These are phyloP conservation scores for Eucalyptus caleyi DNA, from an alignment of 345 rosid species.

Conservation along the genomic window DNA sequence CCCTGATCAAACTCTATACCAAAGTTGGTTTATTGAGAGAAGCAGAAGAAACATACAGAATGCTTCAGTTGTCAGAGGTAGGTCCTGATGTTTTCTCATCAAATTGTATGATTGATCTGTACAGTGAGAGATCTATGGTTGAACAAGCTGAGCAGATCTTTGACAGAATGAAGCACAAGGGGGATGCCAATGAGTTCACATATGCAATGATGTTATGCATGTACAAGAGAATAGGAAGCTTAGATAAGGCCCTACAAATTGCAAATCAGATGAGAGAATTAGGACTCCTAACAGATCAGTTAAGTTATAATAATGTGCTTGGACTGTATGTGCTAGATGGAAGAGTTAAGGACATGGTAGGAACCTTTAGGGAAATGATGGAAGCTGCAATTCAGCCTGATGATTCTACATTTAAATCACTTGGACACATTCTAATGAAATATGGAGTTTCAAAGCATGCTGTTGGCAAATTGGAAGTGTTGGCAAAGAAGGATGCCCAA, in stretches of 20 bases:
- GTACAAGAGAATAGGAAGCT: not conserved
- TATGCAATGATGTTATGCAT: constrained; percentile 59
- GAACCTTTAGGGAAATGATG: constrained; percentile 64
- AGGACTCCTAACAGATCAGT: constrained; percentile 42
- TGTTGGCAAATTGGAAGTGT: constrained; percentile 35
- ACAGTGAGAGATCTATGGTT: constrained; percentile 63
- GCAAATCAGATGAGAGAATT: constrained; percentile 60
- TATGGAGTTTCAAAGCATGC: constrained; percentile 64
- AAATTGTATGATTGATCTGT: constrained; percentile 87
- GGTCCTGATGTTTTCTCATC: constrained; percentile 56
- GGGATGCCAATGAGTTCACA: constrained; percentile 72
- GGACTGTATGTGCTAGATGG: constrained; percentile 58
- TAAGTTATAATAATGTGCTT: constrained; percentile 68
- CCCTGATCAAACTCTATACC: constrained; percentile 85
- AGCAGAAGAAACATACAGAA: constrained; percentile 63
- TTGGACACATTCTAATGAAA: constrained; percentile 51
- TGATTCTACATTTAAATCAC: constrained; percentile 56
- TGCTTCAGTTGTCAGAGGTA: constrained; percentile 22
- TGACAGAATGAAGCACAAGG: constrained; percentile 37
- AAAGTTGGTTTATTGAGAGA: constrained; percentile 70
- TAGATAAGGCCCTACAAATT: constrained; percentile 60
- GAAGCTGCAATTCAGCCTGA: constrained; percentile 43
- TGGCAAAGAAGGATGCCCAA: constrained; percentile 29
- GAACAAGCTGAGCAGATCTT: constrained; percentile 54
- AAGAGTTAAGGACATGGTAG: constrained; percentile 49